Base-by-base conservation (phyloP, 1,284 basidiomycete species). In the Malassezia japonica region DNA sequence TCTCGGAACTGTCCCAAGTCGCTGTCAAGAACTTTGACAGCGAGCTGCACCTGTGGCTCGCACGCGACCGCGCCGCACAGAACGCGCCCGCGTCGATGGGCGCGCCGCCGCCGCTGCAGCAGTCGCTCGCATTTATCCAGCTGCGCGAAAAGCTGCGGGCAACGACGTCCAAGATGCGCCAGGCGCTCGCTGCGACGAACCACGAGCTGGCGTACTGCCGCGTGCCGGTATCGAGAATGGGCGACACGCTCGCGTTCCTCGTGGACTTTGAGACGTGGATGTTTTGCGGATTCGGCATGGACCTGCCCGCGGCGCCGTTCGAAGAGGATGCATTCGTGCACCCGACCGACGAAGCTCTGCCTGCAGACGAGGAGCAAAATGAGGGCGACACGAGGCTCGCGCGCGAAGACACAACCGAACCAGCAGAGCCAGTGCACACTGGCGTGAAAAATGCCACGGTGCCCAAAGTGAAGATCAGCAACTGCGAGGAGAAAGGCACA, bases 191-290 rank as follows among this genome's bases (percentile, higher is more conserved):
- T 18, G 57, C 56, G n/a, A 59, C 68, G 3, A 36, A 39, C 12
- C 54, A 60, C 43, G 68, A 70, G 29, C 6, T 69, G 18, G 38
- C 52, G 0, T 60, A 52, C 37, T 44, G 57, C 1, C 50, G 61
- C 5, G 46, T 70, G 6, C 56, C 61, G 15, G 36, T 61, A 12
- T 31, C n/a, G 3, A 45, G 57, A 5, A 38, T 56, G 31, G 43
- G 42, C 15, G 42, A 50, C 4, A 49, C 63, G 1, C 44, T 60
- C 6, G 34, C 48, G 6, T 38, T 55, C 9, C 31, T 69, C 12
- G 36, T 42, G 3, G 41, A 59, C 21, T 48, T 62, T 18, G 48
- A 55, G 2, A 57, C 53, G 1, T 69, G 68, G 68, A 48, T 64
- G 32, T 47, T 51, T 5, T 64, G 65, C 39, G 63, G 63, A 5